Percentiles rank a stretch among this genome's conserved stretches.
Evolutionary conservation across 2,329 filamentous ascomycete genomes (phyloP).

Genomic region (Cladophialophora immunda): DNA sequence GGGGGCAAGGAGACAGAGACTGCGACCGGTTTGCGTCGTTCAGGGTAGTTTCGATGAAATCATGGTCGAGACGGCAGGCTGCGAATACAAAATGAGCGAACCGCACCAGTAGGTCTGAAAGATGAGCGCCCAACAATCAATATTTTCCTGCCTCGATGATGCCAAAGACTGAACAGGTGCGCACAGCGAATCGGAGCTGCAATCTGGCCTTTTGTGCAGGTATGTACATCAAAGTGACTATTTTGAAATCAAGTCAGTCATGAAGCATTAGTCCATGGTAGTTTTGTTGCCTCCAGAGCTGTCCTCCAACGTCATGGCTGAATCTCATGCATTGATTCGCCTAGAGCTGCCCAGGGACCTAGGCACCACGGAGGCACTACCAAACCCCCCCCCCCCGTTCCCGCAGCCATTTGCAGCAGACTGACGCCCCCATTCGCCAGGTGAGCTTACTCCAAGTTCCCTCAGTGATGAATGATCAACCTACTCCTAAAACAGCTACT

Average conservation of each 20-base stretch:
- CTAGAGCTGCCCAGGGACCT: background rate
- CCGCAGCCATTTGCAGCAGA: background rate
- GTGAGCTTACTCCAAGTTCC: slow-evolving; percentile 2
- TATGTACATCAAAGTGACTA: background rate
- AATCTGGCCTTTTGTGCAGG: slow-evolving; percentile 4
- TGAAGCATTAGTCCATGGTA: background rate
- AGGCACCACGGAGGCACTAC: background rate
- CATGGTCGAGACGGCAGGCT: slow-evolving; percentile 27
- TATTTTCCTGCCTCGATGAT: background rate
- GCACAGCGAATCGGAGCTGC: background rate
- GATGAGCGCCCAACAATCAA: background rate
- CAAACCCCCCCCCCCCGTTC: no score
- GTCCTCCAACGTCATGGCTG: slow-evolving; percentile 19
- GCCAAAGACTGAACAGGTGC: background rate
- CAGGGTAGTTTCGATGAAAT: slow-evolving; percentile 32
- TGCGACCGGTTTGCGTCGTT: slow-evolving; percentile 15
- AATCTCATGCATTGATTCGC: slow-evolving; percentile 22
- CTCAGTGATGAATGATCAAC: slow-evolving; percentile 4
- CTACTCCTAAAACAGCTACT: background rate
- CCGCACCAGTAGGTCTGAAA: background rate
- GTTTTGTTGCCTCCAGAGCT: slow-evolving; percentile 1
- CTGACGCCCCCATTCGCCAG: slow-evolving; percentile 1
- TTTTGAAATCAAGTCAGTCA: background rate
- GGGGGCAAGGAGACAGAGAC: slow-evolving; percentile 7
- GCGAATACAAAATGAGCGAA: background rate